Base-by-base conservation (phyloP, 495 filamentous ascomycete genomes). In the Endocarpon pusillum region DNA sequence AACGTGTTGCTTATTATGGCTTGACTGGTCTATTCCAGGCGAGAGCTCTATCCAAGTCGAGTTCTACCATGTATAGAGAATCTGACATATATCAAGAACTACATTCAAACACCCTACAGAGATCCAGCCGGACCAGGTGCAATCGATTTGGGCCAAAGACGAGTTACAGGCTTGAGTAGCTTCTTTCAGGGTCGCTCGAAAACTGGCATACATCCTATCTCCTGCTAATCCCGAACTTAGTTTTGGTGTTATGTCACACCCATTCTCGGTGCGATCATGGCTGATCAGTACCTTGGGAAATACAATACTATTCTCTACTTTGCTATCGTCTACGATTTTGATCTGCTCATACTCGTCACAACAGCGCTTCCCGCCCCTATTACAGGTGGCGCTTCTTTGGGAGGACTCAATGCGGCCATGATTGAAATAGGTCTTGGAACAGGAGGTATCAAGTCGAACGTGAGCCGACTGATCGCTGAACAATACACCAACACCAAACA, bases 371-470 rank as follows among this genome's bases (percentile, higher is more conserved):
- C 65, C 14, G 22, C 33, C 16, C 47, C 62, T 22, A 52, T 69
- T 24, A 44, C 52, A 17, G 42, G 61, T 44, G 60, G 60, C 21
- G 55, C 62, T 24, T 62, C 63, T 39, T 41, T 68, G 27, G 61
- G 60, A 31, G 61, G 62, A 14, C 63, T 66, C 42, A 59, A 62
- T 33, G 58, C 52, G 4, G 46, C 61, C 3, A 60, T 67, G 35
- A 41, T 62, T 29, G 47, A 64, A 21, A 59, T 66, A 21, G 60
- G 60, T 43, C 39, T 64, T 15, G 64, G 64, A 33, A 67, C 64
- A 18, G 81, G 81, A 61, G 69, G 75, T 57, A 76, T 89, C 57
- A 87, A 87, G 54, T 73, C 76, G 46, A 75, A 75, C 41, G 66
- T 68, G 10, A 38, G 38, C 20, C 47, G 43, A 10, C 33, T 31